These are phyloP conservation scores for Candida gigantensis DNA, from an alignment of 1,139 yeast species.

Conservation along the genomic window DNA sequence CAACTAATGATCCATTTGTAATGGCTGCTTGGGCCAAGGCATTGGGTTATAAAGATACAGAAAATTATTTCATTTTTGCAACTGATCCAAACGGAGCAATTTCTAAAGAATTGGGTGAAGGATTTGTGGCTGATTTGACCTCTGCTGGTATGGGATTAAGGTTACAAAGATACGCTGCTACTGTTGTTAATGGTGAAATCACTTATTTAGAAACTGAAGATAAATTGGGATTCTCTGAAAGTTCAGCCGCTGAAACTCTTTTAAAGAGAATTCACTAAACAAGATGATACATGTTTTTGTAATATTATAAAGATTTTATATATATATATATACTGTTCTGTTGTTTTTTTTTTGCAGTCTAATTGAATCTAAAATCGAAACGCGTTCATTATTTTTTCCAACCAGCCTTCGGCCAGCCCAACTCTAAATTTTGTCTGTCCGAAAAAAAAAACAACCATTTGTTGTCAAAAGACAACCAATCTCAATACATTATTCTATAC, in stretches of 20 bases:
- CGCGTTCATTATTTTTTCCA: too few relatives aligned
- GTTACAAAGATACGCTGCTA: slow-evolving; percentile 23
- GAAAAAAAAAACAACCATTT: too few relatives aligned
- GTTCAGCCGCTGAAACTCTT: slow-evolving; percentile 62
- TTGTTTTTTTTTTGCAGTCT: too few relatives aligned
- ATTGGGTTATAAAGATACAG: slow-evolving; percentile 52
- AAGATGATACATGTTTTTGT: too few relatives aligned
- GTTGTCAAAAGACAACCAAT: too few relatives aligned
- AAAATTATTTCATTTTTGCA: slow-evolving; percentile 60
- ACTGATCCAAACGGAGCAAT: slow-evolving; percentile 59
- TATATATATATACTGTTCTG: too few relatives aligned
- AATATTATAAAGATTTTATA: too few relatives aligned
- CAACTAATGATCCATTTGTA: slow-evolving; percentile 85
- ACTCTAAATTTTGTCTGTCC: too few relatives aligned
- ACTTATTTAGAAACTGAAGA: slow-evolving; percentile 68
- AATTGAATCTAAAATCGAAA: too few relatives aligned
- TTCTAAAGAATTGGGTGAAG: slow-evolving; percentile 61
- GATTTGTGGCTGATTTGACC: slow-evolving; percentile 49
- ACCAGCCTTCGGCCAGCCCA: too few relatives aligned
- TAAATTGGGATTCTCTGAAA: slow-evolving; percentile 53
- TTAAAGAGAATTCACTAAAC: slow-evolving; percentile 26
- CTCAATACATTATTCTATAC: too few relatives aligned
- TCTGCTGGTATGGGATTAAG: slow-evolving; percentile 49
- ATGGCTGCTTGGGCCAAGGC: slow-evolving; percentile 81
- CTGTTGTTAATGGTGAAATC: slow-evolving; percentile 64